phyloP scores from a whole-genome alignment of 1,139 yeast genomes.

The Scheffersomyces illinoinensis region DNA sequence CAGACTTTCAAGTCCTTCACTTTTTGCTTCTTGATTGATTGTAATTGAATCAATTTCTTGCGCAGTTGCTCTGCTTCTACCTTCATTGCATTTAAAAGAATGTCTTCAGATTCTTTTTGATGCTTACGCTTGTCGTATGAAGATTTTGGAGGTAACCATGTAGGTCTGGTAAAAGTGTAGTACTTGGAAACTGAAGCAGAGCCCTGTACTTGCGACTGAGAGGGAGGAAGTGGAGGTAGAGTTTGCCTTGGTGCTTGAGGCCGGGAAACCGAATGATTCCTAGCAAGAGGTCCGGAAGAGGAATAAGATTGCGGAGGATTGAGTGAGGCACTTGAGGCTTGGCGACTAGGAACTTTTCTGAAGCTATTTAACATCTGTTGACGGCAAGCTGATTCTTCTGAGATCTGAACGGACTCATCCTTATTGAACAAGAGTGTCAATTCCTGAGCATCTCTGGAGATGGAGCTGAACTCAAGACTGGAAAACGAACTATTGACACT shows the following conservation, averaged over 20 bases:
- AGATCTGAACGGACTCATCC: conserved; percentile 33
- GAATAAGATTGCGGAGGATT: background rate
- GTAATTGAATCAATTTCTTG: conserved; percentile 25
- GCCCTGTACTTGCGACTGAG: background rate
- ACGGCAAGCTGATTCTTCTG: conserved; percentile 42
- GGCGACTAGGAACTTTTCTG: conserved; percentile 17
- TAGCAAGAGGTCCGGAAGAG: background rate
- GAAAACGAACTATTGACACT: conserved; percentile 1
- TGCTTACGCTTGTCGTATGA: conserved; percentile 56
- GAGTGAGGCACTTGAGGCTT: background rate
- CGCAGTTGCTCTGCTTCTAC: conserved; percentile 37
- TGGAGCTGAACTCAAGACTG: conserved; percentile 19
- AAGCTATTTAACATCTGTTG: conserved; percentile 28
- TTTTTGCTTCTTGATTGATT: conserved; percentile 25
- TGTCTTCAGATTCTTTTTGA: conserved; percentile 51
- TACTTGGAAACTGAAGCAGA: conserved; percentile 19
- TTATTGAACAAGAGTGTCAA: conserved; percentile 42
- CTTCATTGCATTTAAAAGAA: conserved; percentile 50
- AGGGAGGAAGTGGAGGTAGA: conserved; percentile 3
- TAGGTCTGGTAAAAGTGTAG: conserved; percentile 58
- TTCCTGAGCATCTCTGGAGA: conserved; percentile 50
- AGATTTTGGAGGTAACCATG: conserved; percentile 68
- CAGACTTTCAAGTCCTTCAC: conserved; percentile 44
- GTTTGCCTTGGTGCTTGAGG: background rate
- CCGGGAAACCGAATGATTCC: background rate